Percentiles rank a stretch among this genome's conserved stretches.
Evolutionary conservation across 1,284 basidiomycete genomes (phyloP).

Genomic region (Ganoderma lucidum): DNA sequence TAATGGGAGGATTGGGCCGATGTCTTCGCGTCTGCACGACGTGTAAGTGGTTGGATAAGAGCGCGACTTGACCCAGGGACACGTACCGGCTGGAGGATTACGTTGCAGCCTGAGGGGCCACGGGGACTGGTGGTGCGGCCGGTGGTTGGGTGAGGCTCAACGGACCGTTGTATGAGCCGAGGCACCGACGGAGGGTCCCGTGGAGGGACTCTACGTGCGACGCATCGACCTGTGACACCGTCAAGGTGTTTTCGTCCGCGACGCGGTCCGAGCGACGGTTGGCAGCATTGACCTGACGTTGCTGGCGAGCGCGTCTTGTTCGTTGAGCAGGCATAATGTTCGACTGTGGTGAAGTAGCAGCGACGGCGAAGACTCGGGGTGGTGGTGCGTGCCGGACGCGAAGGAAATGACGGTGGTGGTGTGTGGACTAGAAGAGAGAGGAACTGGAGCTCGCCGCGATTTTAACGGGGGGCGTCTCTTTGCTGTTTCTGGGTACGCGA

Average conservation of each 20-base stretch:
- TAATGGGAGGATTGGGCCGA: not conserved
- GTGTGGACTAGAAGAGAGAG: not conserved
- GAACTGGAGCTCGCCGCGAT: not conserved
- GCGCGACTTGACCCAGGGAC: not conserved
- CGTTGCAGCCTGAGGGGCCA: not conserved
- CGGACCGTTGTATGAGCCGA: not conserved
- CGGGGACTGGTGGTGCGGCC: not conserved
- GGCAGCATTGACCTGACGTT: not conserved
- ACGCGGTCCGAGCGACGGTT: not conserved
- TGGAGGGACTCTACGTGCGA: not conserved
- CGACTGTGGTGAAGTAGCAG: not conserved
- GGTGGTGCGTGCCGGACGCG: not conserved
- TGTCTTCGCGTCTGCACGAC: not conserved
- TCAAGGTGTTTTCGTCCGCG: not conserved
- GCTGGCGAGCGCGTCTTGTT: not conserved
- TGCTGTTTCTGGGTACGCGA: not conserved
- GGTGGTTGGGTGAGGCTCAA: not conserved
- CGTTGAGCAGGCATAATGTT: not conserved
- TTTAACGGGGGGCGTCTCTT: conserved; percentile 10
- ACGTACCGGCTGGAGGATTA: not conserved
- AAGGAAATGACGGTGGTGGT: not conserved
- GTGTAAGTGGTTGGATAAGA: not conserved
- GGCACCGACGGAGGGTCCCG: not conserved
- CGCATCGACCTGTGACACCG: not conserved
- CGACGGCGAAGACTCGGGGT: not conserved